Conservation (phyloP, 75 land plant species). For the Cunninghamia lanceolata region DNA sequence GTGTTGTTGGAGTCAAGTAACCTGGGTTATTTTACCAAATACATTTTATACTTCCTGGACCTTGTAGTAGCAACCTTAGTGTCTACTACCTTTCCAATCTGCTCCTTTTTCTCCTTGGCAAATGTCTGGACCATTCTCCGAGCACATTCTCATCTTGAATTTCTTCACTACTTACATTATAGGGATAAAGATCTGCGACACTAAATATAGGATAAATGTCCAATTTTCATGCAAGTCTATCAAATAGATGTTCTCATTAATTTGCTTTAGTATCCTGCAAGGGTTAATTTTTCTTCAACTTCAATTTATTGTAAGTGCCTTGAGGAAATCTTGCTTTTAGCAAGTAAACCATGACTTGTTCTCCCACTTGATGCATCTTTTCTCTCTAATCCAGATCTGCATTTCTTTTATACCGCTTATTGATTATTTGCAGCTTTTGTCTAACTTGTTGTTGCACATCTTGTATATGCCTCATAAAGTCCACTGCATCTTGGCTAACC, state of each 20-base stretch:
- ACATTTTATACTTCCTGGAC: background rate
- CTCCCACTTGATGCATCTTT: background rate
- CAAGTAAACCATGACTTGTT: background rate
- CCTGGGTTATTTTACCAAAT: background rate
- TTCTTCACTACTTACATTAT: background rate
- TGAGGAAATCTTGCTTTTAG: too few relatives aligned
- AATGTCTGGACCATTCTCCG: background rate
- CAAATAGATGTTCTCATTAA: background rate
- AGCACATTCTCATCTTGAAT: background rate
- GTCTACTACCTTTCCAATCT: background rate
- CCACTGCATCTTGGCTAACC: background rate
- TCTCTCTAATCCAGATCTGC: background rate
- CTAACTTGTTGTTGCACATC: background rate
- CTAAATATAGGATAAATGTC: background rate
- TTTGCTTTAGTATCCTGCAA: background rate
- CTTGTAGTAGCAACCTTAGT: background rate
- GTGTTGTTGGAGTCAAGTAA: background rate
- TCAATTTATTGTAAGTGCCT: too few relatives aligned
- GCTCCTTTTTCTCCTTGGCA: background rate
- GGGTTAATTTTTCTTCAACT: background rate
- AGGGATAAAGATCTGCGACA: too few relatives aligned
- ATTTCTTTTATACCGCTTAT: background rate
- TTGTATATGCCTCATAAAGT: background rate
- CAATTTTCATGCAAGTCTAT: background rate
- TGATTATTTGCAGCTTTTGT: background rate